Evolutionary conservation across 768 basidiomycete genomes (phyloP).

Genomic region (Artomyces pyxidatus): DNA sequence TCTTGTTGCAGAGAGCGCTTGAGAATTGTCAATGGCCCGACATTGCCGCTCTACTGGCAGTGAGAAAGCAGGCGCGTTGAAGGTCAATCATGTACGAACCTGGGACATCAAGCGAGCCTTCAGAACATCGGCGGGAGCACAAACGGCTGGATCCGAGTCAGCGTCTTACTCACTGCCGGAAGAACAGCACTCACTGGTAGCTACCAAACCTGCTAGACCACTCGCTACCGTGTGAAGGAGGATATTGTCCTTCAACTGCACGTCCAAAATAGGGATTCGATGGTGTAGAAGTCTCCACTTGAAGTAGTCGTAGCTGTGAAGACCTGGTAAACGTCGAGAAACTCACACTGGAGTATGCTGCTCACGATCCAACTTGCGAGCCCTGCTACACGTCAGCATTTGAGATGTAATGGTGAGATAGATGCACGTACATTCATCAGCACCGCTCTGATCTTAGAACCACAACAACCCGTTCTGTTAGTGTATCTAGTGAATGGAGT

Average conservation of each 20-base stretch:
- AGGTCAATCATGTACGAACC: constrained; percentile 31
- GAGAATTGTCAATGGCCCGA: constrained; percentile 44
- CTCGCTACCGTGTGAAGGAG: constrained; percentile 62
- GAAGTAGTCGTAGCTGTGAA: constrained; percentile 66
- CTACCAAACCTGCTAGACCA: constrained; percentile 62
- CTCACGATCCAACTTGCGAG: constrained; percentile 82
- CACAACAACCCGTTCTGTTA: constrained; percentile 5
- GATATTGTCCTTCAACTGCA: constrained; percentile 58
- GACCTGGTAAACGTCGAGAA: no score
- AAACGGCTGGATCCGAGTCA: constrained; percentile 47
- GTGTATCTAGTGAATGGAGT: constrained; percentile 1
- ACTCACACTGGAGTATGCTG: constrained; percentile 12
- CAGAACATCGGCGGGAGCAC: constrained; percentile 72
- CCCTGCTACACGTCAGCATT: constrained; percentile 32
- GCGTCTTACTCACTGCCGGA: constrained; percentile 3
- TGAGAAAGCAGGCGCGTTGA: not conserved
- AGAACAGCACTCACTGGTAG: constrained; percentile 50
- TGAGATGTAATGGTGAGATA: constrained; percentile 4
- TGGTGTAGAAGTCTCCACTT: constrained; percentile 48
- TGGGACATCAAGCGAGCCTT: constrained; percentile 72
- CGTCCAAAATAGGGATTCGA: constrained; percentile 46
- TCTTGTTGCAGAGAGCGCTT: constrained; percentile 58
- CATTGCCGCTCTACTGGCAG: constrained; percentile 38
- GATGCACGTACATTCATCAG: constrained; percentile 62
- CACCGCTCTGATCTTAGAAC: constrained; percentile 45